A percentile compares a stretch with the other conserved stretches of the same genome.
Evolutionary conservation across 306 rosid genomes (phyloP).

Genomic region (Crotalaria pallida): DNA sequence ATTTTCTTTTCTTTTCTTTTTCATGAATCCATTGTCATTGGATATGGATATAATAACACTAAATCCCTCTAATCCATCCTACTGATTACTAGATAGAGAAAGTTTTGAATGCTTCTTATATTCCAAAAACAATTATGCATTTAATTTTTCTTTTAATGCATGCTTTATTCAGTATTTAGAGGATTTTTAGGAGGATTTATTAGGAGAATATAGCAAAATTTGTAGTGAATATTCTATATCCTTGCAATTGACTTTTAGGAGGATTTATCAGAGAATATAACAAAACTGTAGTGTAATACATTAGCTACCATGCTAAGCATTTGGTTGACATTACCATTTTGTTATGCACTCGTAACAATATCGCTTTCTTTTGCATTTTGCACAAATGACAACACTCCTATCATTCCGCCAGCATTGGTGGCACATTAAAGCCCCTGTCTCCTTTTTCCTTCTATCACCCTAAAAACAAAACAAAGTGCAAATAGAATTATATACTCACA

Average conservation of each 20-base stretch:
- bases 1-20: not conserved
- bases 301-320: not conserved
- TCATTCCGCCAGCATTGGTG: slow-evolving; percentile 50
- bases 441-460: slow-evolving; percentile 35
- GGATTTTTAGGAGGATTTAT: too few species aligned
- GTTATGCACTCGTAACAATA: slow-evolving; percentile 59
- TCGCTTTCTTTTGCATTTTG: slow-evolving; percentile 47
- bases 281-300: not conserved
- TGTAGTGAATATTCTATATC: too few species aligned
- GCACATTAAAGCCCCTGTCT: slow-evolving; percentile 34
- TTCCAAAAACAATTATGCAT: too few species aligned
- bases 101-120: too few species aligned
- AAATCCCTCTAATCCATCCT: too few species aligned
- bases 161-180: too few species aligned
- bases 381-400: slow-evolving; percentile 39
- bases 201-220: too few species aligned
- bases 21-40: not conserved
- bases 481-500: slow-evolving; percentile 7
- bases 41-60: not conserved
- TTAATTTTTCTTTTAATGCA: too few species aligned
- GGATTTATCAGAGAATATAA: too few species aligned
- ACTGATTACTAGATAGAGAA: too few species aligned
- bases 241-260: too few species aligned
- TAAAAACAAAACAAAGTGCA: slow-evolving; percentile 23
- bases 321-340: slow-evolving; percentile 44